These are phyloP conservation scores for Sphaerobolus stellatus DNA, from an alignment of 1,284 basidiomycete species.

Conservation along the genomic window DNA sequence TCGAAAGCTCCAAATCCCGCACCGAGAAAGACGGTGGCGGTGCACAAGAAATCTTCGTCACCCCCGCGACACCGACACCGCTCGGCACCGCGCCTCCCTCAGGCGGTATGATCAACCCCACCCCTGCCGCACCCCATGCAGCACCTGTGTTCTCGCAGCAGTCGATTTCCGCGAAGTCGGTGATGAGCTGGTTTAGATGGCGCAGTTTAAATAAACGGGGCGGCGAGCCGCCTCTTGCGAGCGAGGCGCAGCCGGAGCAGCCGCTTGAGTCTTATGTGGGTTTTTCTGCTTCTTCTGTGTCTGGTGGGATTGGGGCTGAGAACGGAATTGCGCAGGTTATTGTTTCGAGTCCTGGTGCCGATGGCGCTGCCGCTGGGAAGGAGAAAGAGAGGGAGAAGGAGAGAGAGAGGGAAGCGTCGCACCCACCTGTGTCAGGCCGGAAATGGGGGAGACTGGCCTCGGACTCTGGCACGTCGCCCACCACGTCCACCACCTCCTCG, in stretches of 20 bases:
- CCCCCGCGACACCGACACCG: conserved; percentile 23
- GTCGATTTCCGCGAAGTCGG: conserved; percentile 50
- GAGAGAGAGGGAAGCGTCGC: too few relatives aligned
- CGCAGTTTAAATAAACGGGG: conserved; percentile 43
- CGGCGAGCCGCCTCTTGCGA: conserved; percentile 4
- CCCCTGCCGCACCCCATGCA: neutral
- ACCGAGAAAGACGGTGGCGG: neutral
- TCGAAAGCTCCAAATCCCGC: neutral
- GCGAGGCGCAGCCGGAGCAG: neutral
- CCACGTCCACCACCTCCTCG: conserved; percentile 6
- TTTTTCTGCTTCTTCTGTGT: conserved; percentile 4
- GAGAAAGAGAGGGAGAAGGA: too few relatives aligned
- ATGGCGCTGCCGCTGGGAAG: neutral
- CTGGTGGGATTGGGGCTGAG: conserved; percentile 3
- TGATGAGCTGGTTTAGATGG: conserved; percentile 64
- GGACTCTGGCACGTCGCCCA: conserved; percentile 13
- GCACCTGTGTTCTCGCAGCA: neutral
- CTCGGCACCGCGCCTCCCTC: neutral
- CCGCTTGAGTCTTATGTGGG: conserved; percentile 6
- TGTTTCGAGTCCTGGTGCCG: conserved; percentile 1
- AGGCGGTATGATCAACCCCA: neutral
- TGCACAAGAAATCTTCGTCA: neutral
- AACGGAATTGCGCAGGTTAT: conserved; percentile 9
- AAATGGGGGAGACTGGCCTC: neutral
- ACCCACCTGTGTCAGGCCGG: neutral